These are phyloP conservation scores for Elongisporangium prolatum DNA, from an alignment of 352 stramenopile species.

Conservation along the genomic window DNA sequence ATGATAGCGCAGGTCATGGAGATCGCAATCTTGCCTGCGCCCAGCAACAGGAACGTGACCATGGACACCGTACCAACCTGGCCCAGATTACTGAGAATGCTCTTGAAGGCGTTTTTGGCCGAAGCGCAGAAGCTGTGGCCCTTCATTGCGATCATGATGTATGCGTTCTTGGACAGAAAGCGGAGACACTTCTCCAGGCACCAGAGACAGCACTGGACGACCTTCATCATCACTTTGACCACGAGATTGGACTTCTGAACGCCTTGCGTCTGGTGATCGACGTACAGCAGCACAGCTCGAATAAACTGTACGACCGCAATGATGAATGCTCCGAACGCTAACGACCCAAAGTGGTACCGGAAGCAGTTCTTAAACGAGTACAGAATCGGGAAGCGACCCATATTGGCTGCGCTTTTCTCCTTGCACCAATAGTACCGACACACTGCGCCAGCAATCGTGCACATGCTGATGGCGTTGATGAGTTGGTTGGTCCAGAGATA, in stretches of 20 bases:
- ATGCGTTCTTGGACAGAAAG: slow-evolving; percentile 98
- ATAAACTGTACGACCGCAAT: slow-evolving; percentile 96
- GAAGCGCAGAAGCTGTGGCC: slow-evolving; percentile 73
- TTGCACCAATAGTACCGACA: slow-evolving; percentile 93
- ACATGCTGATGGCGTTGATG: slow-evolving; percentile 94
- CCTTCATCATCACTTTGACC: slow-evolving; percentile 82
- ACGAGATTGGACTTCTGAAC: slow-evolving; percentile 70
- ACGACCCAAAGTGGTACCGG: slow-evolving; percentile 93
- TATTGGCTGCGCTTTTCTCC: slow-evolving; percentile 52
- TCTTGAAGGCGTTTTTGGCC: slow-evolving; percentile 91
- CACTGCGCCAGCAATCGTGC: slow-evolving; percentile 90
- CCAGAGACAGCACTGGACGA: slow-evolving; percentile 92
- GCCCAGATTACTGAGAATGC: slow-evolving; percentile 90
- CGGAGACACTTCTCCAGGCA: slow-evolving; percentile 94
- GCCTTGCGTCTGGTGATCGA: slow-evolving; percentile 90
- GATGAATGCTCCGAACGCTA: slow-evolving; percentile 95
- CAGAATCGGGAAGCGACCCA: slow-evolving; percentile 60
- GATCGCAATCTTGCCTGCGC: slow-evolving; percentile 91
- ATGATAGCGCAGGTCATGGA: slow-evolving; percentile 45
- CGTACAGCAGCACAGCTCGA: slow-evolving; percentile 87
- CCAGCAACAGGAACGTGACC: slow-evolving; percentile 87
- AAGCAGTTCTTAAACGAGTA: slow-evolving; percentile 74
- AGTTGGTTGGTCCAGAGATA: slow-evolving; percentile 96
- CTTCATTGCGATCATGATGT: slow-evolving; percentile 87
- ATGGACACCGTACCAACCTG: slow-evolving; percentile 85